These are phyloP conservation scores for Pseudopediastrum boryanum DNA, from an alignment of 139 green algal species.

Conservation along the genomic window DNA sequence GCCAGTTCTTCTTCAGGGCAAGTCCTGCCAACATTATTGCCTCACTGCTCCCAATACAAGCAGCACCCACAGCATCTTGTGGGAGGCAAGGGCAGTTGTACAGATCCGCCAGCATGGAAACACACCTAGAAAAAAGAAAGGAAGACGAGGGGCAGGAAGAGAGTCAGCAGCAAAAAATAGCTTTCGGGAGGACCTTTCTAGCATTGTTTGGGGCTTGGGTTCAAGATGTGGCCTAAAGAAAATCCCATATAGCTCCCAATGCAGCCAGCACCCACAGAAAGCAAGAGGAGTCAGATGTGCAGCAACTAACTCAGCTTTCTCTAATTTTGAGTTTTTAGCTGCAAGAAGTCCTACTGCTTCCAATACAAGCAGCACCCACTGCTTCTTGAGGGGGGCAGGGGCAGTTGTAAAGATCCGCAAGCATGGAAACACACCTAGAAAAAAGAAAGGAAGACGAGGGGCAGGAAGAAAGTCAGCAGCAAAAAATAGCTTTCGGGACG, in stretches of 20 bases:
- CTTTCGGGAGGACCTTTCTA: no score
- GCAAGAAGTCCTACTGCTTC: constrained; percentile 26
- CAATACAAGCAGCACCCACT: neutral
- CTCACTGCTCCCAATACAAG: constrained; percentile 15
- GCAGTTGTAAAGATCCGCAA: constrained; percentile 24
- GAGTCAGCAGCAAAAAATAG: neutral
- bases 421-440: constrained; percentile 25
- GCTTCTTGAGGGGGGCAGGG: neutral
- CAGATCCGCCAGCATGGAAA: constrained; percentile 24
- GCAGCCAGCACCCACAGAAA: no score
- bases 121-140: neutral
- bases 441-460: neutral
- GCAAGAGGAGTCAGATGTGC: no score
- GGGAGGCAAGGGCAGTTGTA: constrained; percentile 3
- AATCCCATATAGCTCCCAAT: no score
- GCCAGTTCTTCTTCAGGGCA: constrained; percentile 73
- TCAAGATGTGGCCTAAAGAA: no score
- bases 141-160: neutral
- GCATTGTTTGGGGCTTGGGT: no score
- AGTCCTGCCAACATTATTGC: constrained; percentile 46
- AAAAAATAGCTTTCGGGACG: no score
- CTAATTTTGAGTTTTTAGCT: no score
- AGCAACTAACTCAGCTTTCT: no score
- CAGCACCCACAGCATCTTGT: neutral
- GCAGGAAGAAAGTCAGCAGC: neutral